Evolutionary conservation across 345 rosid species (phyloP), one percentile per base, ranked within the genome.

Genomic region (Trapa bicornis): DNA sequence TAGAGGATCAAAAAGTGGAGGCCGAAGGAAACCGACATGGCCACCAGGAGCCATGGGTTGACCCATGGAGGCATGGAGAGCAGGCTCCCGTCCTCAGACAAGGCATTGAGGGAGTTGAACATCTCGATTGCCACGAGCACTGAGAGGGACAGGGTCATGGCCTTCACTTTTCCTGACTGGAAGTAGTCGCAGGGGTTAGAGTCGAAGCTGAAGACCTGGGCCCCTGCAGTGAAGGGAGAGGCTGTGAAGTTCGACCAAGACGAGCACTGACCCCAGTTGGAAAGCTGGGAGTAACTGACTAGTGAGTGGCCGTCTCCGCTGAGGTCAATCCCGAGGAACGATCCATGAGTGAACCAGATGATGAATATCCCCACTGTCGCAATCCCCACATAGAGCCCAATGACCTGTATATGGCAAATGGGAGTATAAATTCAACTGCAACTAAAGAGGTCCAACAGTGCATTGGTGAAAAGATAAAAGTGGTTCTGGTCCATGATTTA

Each of bases 61-160:
- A 87, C 86, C 93, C 93, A 87, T 17, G 93, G 93, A 13, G 87
- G 93, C 93, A 87, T 87, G 11, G 68, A 70, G 68, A 81, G 29
- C 48, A 87, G 86, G 78, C 93, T 87, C 33, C 84, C 74, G 72
- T 87, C 87, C 74, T 87, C 93, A 0, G 93, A 87, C 11, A 87
- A 83, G 65, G 93, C 93, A 12, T 87, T 87, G 48, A 87, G 80
- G 62, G 93, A 87, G 72, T 87, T 87, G 78, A 87, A 87, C 89
- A 87, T 87, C 78, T 87, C 93, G 3, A 87, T 87, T 61, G 88
- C 84, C 35, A 87, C 93, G 80, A 87, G 66, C 57, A 87, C 89
- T 0, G 93, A 83, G 47, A 87, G 88, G 45, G 93, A 87, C 38
- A 87, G 78, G 9, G 93, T 87, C 65, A 72, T 83, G 0, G 93